A percentile compares a stretch with the other conserved stretches of the same genome.
These are phyloP conservation scores for Sarocladium kiliense DNA, from an alignment of 2,329 filamentous ascomycete species.

Conservation along the genomic window DNA sequence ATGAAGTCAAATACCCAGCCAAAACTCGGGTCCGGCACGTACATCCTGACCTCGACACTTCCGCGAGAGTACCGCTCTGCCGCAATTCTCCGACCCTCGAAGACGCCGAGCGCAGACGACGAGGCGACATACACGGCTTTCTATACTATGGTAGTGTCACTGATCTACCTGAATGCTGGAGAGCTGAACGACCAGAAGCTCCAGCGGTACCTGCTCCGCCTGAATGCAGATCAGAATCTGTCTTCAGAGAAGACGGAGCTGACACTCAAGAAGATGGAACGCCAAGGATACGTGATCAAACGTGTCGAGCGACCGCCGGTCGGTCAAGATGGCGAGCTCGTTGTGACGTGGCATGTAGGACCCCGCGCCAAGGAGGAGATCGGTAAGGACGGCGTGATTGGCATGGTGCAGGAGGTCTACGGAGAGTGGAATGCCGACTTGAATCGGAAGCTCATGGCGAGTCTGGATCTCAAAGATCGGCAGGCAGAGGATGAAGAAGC, in stretches of 20 bases:
- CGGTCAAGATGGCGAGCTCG: conserved; percentile 62
- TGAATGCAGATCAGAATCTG: conserved; percentile 71
- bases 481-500: conserved; percentile 20
- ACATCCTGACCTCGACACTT: conserved; percentile 71
- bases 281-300: conserved; percentile 78
- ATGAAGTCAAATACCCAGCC: conserved; percentile 43
- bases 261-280: conserved; percentile 67
- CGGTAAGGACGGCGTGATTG: conserved; percentile 67
- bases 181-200: conserved; percentile 74
- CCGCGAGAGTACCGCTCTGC: conserved; percentile 63
- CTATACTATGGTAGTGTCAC: conserved; percentile 72
- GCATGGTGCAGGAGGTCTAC: conserved; percentile 60
- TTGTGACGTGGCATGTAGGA: conserved; percentile 77
- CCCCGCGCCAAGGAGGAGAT: conserved; percentile 83
- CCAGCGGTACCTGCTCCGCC: conserved; percentile 64
- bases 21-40: conserved; percentile 60
- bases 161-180: conserved; percentile 72
- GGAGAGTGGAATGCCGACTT: conserved; percentile 48
- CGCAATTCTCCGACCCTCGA: conserved; percentile 62
- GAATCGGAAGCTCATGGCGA: conserved; percentile 55
- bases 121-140: conserved; percentile 80
- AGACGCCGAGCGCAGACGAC: conserved; percentile 56
- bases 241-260: conserved; percentile 71
- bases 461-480: conserved; percentile 46
- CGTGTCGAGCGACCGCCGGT: conserved; percentile 56